Conservation (phyloP, 2,329 filamentous ascomycete species). For the Fusarium nygamai region DNA sequence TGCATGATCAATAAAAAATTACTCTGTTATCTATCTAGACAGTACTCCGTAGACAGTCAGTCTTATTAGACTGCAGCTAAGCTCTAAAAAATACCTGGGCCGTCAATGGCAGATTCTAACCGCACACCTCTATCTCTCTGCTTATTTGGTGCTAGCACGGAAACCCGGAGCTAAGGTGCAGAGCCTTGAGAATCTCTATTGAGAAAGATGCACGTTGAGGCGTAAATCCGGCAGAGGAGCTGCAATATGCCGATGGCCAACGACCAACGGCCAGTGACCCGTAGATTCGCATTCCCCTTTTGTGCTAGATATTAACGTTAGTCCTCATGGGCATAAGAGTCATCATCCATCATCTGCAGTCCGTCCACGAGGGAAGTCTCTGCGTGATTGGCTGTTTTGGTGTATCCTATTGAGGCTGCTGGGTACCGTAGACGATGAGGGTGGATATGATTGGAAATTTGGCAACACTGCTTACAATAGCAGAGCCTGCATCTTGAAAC, state of each 20-base stretch:
- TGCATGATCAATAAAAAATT: not conserved
- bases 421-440: constrained; percentile 20
- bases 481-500: not conserved
- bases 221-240: constrained; percentile 40
- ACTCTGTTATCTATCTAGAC: not conserved
- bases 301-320: constrained; percentile 3
- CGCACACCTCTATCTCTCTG: constrained; percentile 12
- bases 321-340: constrained; percentile 32
- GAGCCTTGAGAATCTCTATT: not conserved
- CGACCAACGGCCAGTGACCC: constrained; percentile 13
- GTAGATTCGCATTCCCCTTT: not conserved
- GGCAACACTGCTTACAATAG: constrained; percentile 36
- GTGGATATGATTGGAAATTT: constrained; percentile 24
- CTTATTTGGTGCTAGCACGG: constrained; percentile 9
- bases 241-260: constrained; percentile 19
- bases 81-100: not conserved
- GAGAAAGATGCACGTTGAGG: constrained; percentile 21
- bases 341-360: constrained; percentile 37
- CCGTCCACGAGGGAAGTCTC: not conserved
- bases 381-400: constrained; percentile 10
- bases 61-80: not conserved
- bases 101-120: not conserved
- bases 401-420: constrained; percentile 3
- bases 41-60: not conserved
- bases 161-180: constrained; percentile 24